Percentiles rank a stretch among this genome's conserved stretches.
phyloP scores from a whole-genome alignment of 345 rosid species.

The Sisymbrium altissimum region DNA sequence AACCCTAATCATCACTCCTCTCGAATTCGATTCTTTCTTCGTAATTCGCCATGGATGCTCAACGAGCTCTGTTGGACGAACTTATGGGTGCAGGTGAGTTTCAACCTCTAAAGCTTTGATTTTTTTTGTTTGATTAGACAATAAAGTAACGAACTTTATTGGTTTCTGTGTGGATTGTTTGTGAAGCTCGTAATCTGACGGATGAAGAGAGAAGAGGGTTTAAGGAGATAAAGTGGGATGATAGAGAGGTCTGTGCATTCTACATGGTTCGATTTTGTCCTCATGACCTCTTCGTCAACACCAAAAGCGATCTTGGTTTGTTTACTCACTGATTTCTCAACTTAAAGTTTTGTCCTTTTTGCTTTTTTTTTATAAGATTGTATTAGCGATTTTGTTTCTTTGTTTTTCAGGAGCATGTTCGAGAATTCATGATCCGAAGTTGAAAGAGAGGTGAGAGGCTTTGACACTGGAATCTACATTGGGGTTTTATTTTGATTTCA shows the following conservation, averaged over 20 bases:
- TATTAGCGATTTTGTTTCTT: background rate
- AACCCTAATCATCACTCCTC: constrained; percentile 35
- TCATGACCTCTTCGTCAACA: constrained; percentile 96
- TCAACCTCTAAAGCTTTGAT: background rate
- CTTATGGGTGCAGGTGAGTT: constrained; percentile 90
- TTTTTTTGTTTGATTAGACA: background rate
- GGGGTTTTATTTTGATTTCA: background rate
- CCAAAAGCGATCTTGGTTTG: constrained; percentile 95
- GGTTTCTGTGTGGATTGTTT: background rate
- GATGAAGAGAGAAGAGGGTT: constrained; percentile 82
- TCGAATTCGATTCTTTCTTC: background rate
- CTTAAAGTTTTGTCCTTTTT: no score
- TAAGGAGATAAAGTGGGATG: constrained; percentile 87
- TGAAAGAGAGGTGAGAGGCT: constrained; percentile 90
- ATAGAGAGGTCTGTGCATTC: constrained; percentile 85
- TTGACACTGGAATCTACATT: background rate
- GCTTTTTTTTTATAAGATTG: no score
- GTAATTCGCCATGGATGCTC: constrained; percentile 68
- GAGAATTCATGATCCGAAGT: constrained; percentile 85
- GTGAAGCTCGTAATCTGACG: constrained; percentile 81
- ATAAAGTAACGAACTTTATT: background rate
- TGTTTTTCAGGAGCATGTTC: constrained; percentile 63
- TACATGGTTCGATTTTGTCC: constrained; percentile 99
- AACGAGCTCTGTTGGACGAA: constrained; percentile 92
- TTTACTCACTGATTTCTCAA: background rate